Conservation (phyloP, 805 yeast species). For the Wickerhamiella azymoides region DNA sequence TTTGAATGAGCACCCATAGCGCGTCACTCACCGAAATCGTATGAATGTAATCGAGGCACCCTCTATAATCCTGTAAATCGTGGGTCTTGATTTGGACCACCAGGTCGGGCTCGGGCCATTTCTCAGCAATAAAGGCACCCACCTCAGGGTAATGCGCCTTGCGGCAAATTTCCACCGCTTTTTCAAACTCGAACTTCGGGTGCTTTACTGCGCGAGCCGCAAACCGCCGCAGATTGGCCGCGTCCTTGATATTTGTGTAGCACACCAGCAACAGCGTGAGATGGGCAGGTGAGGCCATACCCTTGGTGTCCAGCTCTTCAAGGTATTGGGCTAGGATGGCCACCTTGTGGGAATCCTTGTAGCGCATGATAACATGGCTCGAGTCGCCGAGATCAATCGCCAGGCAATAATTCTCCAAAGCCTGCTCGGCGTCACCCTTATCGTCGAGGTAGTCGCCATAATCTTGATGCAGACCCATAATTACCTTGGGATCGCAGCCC, state of each 20-base stretch:
- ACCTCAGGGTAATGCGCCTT: slow-evolving; percentile 54
- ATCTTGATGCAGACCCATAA: slow-evolving; percentile 26
- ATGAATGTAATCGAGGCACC: slow-evolving; percentile 50
- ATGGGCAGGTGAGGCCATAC: slow-evolving; percentile 61
- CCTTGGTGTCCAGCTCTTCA: slow-evolving; percentile 41
- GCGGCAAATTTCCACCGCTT: slow-evolving; percentile 54
- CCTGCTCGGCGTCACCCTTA: slow-evolving; percentile 49
- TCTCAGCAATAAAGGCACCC: slow-evolving; percentile 57
- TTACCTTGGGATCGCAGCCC: slow-evolving; percentile 23
- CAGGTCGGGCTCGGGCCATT: slow-evolving; percentile 54
- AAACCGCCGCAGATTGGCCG: slow-evolving; percentile 43
- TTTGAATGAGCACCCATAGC: slow-evolving; percentile 51
- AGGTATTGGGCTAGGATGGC: slow-evolving; percentile 48
- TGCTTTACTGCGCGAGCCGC: slow-evolving; percentile 31
- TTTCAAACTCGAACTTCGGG: slow-evolving; percentile 45
- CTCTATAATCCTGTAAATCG: slow-evolving; percentile 46
- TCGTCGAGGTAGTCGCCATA: slow-evolving; percentile 64
- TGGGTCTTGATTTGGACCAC: slow-evolving; percentile 64
- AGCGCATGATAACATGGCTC: slow-evolving; percentile 65
- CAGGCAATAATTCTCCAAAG: slow-evolving; percentile 61
- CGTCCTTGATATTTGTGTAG: slow-evolving; percentile 59
- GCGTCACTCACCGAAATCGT: slow-evolving; percentile 66
- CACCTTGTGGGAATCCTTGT: slow-evolving; percentile 64
- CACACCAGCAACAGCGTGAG: slow-evolving; percentile 66
- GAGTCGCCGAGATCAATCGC: slow-evolving; percentile 44